Conservation (phyloP, 2,329 filamentous ascomycete species). For the Aspergillus tamarii region DNA sequence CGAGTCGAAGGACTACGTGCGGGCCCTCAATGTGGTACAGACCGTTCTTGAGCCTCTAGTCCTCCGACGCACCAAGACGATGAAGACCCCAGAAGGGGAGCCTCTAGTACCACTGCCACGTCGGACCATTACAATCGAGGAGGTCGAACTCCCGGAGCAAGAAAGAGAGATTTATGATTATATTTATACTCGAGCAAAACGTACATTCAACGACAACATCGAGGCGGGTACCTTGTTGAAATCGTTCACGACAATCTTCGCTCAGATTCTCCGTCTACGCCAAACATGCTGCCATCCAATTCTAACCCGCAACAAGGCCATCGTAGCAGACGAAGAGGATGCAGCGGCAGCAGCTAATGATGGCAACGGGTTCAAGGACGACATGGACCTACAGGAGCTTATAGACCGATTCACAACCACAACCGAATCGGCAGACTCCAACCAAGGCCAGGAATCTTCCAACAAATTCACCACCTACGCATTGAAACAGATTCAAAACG, state of each 20-base stretch:
- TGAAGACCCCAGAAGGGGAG: slow-evolving; percentile 89
- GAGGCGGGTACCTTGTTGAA: slow-evolving; percentile 93
- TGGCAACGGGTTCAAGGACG: slow-evolving; percentile 80
- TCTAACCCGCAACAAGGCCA: slow-evolving; percentile 79
- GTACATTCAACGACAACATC: slow-evolving; percentile 81
- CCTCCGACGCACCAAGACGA: slow-evolving; percentile 91
- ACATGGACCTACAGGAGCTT: slow-evolving; percentile 90
- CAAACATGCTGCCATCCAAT: slow-evolving; percentile 94
- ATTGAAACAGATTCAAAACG: slow-evolving; percentile 86
- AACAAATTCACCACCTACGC: slow-evolving; percentile 85
- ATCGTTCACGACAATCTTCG: slow-evolving; percentile 95
- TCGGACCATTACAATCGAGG: slow-evolving; percentile 80
- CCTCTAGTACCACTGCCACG: slow-evolving; percentile 80
- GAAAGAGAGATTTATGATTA: slow-evolving; percentile 93
- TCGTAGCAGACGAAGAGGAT: slow-evolving; percentile 86
- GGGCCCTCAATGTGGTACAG: slow-evolving; percentile 93
- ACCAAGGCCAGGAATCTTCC: slow-evolving; percentile 56
- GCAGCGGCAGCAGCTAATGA: slow-evolving; percentile 77
- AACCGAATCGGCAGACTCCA: slow-evolving; percentile 59
- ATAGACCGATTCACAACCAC: slow-evolving; percentile 80
- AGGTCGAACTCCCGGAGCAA: slow-evolving; percentile 79
- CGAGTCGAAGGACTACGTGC: slow-evolving; percentile 90
- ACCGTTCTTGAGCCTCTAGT: slow-evolving; percentile 96
- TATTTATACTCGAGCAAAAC: slow-evolving; percentile 80
- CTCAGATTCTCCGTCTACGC: slow-evolving; percentile 87